Evolutionary conservation across 2,329 filamentous ascomycete species (phyloP).

Genomic region (Periconia sp.): DNA sequence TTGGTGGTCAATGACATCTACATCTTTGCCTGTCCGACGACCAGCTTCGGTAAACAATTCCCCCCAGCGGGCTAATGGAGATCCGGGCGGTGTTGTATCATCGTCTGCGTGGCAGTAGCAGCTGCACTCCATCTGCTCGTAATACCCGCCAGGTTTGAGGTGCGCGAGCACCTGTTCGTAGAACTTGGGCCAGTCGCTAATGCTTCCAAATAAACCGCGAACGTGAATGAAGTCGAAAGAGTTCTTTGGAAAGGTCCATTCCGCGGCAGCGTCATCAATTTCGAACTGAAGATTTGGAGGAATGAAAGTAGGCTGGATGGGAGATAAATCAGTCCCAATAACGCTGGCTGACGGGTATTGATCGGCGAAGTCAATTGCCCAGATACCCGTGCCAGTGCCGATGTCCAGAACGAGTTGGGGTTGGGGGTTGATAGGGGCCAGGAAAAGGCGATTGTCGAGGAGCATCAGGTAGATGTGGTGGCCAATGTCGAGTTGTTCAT

Average conservation of each 20-base stretch:
- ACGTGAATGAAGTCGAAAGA: constrained; percentile 51
- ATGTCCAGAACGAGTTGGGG: constrained; percentile 36
- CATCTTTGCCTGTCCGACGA: constrained; percentile 40
- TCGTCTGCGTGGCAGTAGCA: constrained; percentile 46
- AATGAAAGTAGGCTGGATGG: constrained; percentile 53
- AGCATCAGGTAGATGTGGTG: constrained; percentile 43
- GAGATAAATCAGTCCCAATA: constrained; percentile 51
- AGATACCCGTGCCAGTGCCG: constrained; percentile 42
- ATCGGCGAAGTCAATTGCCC: constrained; percentile 38
- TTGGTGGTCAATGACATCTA: constrained; percentile 38
- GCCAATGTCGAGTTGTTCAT: constrained; percentile 49
- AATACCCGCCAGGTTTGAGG: constrained; percentile 46
- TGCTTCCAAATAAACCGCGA: constrained; percentile 49
- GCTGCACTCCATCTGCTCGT: constrained; percentile 48
- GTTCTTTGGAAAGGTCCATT: constrained; percentile 44
- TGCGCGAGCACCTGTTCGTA: constrained; percentile 38
- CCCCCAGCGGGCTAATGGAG: constrained; percentile 42
- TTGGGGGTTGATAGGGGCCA: constrained; percentile 32
- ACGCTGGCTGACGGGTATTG: constrained; percentile 31
- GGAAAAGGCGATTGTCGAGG: constrained; percentile 35
- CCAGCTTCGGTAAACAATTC: constrained; percentile 39
- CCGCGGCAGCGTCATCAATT: constrained; percentile 48
- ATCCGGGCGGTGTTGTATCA: constrained; percentile 39
- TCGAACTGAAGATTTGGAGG: constrained; percentile 52
- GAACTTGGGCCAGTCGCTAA: constrained; percentile 51